Percentiles rank a stretch among this genome's conserved stretches.
phyloP scores from a whole-genome alignment of 2,329 filamentous ascomycete genomes.

The Ascochyta pisi region DNA sequence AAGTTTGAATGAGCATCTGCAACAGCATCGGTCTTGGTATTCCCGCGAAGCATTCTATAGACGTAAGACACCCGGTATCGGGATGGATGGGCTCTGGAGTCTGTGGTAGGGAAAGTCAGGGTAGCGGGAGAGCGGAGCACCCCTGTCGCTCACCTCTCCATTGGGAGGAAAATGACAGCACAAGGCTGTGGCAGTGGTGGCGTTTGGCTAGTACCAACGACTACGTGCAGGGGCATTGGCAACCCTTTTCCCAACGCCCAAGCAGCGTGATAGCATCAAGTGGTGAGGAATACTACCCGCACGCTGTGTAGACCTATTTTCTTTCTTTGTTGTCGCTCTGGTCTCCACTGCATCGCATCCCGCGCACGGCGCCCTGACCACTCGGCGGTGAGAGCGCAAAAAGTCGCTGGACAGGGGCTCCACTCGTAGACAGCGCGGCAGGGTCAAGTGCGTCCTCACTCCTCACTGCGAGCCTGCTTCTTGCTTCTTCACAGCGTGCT shows the following conservation, averaged over 20 bases:
- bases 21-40: not conserved
- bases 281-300: constrained; percentile 5
- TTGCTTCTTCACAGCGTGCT: constrained; percentile 16
- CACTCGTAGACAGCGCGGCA: constrained; percentile 8
- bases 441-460: constrained; percentile 13
- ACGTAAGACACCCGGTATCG: constrained; percentile 6
- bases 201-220: not conserved
- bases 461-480: constrained; percentile 8
- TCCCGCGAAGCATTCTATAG: not conserved
- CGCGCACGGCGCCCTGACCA: constrained; percentile 18
- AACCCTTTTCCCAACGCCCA: not conserved
- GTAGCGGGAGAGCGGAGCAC: not conserved
- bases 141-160: constrained; percentile 1
- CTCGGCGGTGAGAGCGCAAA: constrained; percentile 20
- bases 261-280: not conserved
- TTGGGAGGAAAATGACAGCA: not conserved
- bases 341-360: constrained; percentile 10
- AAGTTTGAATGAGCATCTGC: constrained; percentile 24
- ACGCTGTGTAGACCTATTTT: not conserved
- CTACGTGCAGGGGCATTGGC: not conserved
- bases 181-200: not conserved
- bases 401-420: constrained; percentile 18
- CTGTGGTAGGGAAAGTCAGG: not conserved
- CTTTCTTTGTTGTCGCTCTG: constrained; percentile 6
- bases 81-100: not conserved